A percentile compares a stretch with the other conserved stretches of the same genome.
Conservation (phyloP, 345 rosid species). For the Boechera retrofracta region DNA sequence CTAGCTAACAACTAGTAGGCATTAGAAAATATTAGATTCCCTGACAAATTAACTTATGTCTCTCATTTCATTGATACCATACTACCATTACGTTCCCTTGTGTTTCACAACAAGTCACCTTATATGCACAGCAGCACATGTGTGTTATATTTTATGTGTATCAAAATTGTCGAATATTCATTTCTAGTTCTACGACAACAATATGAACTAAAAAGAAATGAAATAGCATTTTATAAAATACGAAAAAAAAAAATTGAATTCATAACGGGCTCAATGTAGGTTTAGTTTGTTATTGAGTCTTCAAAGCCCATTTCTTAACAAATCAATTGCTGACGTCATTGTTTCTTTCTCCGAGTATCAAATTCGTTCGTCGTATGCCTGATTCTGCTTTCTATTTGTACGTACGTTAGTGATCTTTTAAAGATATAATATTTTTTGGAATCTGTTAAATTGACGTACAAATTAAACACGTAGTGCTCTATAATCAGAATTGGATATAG, state of each 20-base stretch:
- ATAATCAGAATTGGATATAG: too few species aligned
- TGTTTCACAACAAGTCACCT: background rate
- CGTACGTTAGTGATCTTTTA: too few species aligned
- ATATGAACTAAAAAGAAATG: too few species aligned
- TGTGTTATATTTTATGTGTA: too few species aligned
- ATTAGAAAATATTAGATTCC: background rate
- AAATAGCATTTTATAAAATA: too few species aligned
- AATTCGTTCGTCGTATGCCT: background rate
- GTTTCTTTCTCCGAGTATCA: background rate
- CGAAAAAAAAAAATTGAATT: too few species aligned
- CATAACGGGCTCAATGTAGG: background rate
- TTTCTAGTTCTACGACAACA: too few species aligned
- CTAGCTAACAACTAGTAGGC: background rate
- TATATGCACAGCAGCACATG: background rate
- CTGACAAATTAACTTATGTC: background rate
- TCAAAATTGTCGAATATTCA: too few species aligned
- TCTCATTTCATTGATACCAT: background rate
- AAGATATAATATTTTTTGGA: too few species aligned
- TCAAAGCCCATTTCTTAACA: slow-evolving; percentile 14
- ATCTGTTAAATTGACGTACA: too few species aligned
- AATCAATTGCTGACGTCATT: background rate
- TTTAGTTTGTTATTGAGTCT: background rate
- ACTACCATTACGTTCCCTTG: background rate
- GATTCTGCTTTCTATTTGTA: background rate
- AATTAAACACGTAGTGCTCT: too few species aligned